Percentiles rank a stretch among this genome's conserved stretches.
These are phyloP conservation scores for Solanum pinnatisectum DNA, from an alignment of 257 asterid species.

Conservation along the genomic window DNA sequence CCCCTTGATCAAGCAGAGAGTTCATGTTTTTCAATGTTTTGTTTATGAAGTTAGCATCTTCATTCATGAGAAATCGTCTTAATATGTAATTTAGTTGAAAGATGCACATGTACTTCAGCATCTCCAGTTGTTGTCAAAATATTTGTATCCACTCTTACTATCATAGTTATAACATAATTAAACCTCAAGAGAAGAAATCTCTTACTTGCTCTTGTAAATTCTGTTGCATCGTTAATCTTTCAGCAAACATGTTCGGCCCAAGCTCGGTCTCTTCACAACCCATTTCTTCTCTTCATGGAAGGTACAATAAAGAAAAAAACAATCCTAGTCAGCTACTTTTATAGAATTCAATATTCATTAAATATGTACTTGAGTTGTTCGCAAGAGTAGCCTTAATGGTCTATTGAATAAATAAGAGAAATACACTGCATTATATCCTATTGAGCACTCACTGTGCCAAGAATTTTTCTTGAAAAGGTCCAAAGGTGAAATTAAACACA, in stretches of 20 bases:
- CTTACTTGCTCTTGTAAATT: conserved; percentile 61
- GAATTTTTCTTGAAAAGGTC: too few species aligned
- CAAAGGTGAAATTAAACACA: too few species aligned
- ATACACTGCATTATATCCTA: neutral
- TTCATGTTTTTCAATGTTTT: neutral
- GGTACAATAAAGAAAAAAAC: neutral
- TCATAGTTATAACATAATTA: neutral
- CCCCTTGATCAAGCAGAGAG: neutral
- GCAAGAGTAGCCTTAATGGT: neutral
- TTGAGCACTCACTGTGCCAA: too few species aligned
- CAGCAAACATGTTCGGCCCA: conserved; percentile 61
- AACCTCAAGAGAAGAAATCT: neutral
- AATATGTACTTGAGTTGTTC: neutral
- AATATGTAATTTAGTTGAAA: conserved; percentile 11
- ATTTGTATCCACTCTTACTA: neutral
- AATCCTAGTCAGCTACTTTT: neutral
- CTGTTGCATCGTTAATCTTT: conserved; percentile 42
- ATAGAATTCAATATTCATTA: neutral
- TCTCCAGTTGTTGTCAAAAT: conserved; percentile 68
- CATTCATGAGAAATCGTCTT: neutral
- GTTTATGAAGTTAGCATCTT: neutral
- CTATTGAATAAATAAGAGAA: neutral
- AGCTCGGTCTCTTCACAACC: conserved; percentile 95
- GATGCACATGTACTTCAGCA: conserved; percentile 71
- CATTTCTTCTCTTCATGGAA: conserved; percentile 65